These are phyloP conservation scores for Allium fistulosum DNA, from an alignment of 106 monocot species.

Conservation along the genomic window DNA sequence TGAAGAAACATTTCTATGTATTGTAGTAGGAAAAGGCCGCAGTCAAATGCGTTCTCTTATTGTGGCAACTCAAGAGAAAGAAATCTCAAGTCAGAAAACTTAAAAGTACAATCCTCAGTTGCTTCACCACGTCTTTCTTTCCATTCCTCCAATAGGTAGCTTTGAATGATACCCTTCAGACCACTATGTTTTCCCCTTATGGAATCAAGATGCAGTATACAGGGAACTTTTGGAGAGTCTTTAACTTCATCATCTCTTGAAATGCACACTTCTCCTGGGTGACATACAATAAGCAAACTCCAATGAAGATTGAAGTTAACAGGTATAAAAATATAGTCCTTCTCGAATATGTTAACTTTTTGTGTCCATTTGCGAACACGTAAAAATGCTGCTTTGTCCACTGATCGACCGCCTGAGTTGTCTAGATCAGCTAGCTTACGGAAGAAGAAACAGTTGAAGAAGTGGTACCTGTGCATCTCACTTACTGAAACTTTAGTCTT, in stretches of 20 bases:
- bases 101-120: too few species aligned
- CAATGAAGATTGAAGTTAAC: conserved; percentile 94
- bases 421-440: conserved; percentile 86
- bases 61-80: conserved; percentile 46
- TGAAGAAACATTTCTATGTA: conserved; percentile 53
- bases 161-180: conserved; percentile 64
- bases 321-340: conserved; percentile 85
- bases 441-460: conserved; percentile 96
- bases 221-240: conserved; percentile 45
- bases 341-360: conserved; percentile 82
- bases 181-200: conserved; percentile 75
- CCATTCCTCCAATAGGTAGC: conserved; percentile 35
- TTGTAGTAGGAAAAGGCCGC: conserved; percentile 41
- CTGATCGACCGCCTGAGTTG: conserved; percentile 48
- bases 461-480: conserved; percentile 57
- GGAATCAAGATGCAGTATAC: conserved; percentile 88
- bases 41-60: conserved; percentile 25
- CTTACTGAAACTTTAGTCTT: conserved; percentile 39
- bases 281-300: conserved; percentile 84
- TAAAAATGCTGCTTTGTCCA: conserved; percentile 76
- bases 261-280: conserved; percentile 66
- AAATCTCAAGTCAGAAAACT: too few species aligned
- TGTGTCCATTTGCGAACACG: conserved; percentile 95
- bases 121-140: too few species aligned
- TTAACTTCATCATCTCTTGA: conserved; percentile 34